phyloP scores from a whole-genome alignment of 441 rosid species.

The Adansonia rubrostipa region DNA sequence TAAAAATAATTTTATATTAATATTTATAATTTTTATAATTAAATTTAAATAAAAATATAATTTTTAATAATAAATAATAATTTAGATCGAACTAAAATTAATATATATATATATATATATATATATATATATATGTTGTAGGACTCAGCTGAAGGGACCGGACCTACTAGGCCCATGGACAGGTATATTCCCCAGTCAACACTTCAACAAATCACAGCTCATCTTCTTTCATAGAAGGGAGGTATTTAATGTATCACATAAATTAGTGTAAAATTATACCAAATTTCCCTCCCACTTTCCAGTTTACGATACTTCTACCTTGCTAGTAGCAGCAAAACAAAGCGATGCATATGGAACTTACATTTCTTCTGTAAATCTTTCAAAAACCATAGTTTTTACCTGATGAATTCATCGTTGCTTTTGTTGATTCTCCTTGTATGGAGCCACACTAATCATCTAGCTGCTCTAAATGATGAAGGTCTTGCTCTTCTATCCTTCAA shows the following conservation, averaged over 20 bases:
- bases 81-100: no score
- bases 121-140: no score
- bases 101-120: no score
- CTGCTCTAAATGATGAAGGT: conserved; percentile 71
- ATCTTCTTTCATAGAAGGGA: neutral
- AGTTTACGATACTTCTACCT: neutral
- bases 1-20: no score
- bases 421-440: conserved; percentile 38
- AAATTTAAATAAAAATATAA: no score
- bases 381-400: neutral
- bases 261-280: neutral
- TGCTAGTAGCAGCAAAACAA: neutral
- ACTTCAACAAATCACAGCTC: conserved; percentile 11
- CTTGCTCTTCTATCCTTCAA: conserved; percentile 63
- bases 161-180: no score
- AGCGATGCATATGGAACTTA: neutral
- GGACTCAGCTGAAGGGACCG: no score
- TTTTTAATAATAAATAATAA: no score
- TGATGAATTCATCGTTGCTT: conserved; percentile 44
- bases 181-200: conserved; percentile 18
- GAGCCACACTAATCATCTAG: conserved; percentile 31
- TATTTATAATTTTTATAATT: no score
- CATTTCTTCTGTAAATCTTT: neutral
- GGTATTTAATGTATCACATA: neutral
- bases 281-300: neutral